Evolutionary conservation across 805 yeast species (phyloP), one percentile per base, ranked within the genome.

Genomic region (Wickerhamomyces bovis): DNA sequence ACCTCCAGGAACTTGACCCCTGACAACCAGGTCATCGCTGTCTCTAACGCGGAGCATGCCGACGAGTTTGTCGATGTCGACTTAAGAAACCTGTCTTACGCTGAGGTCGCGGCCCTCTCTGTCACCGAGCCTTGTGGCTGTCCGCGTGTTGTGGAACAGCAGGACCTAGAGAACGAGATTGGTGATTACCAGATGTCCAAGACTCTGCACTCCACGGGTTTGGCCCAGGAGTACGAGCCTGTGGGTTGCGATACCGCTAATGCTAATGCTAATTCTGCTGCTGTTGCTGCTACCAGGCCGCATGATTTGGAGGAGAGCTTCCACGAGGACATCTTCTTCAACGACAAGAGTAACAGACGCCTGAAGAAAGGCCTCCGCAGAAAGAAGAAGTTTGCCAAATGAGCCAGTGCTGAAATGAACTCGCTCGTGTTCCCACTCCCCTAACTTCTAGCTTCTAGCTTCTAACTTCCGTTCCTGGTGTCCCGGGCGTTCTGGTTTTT

Each of bases 11-110:
- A 4, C 8, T 36, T 36, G 16, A 20, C 39, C 6, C 39, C 39
- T 4, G 22, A 19, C 6, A 36, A 36, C 19, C 23, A 36, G 12
- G 39, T 36, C 16, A 36, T 36, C 12, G 39, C 39, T 9, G 11
- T 36, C 22, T 36, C 39, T 6, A 20, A 36, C 23, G 28, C 42
- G 31, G 40, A 39, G 16, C 66, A 61, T 11, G 71, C 65, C 44
- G 66, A 62, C 15, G 79, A 70, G 44, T 76, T 72, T 53, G 67
- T 77, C 21, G 70, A 68, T 44, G 71, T 77, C 45, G 69, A 69
- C 42, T 58, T 75, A 38, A 71, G 78, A 45, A 67, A 71, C 46
- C 59, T 76, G 55, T 73, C 80, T 9, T 77, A 77, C 55, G 80
- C 80, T 12, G 82, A 77, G 62, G 79, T 71, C 21, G 78, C 78